A percentile compares a stretch with the other conserved stretches of the same genome.
Conservation (phyloP, 2,329 filamentous ascomycete genomes). For the Metarhizium sp. region DNA sequence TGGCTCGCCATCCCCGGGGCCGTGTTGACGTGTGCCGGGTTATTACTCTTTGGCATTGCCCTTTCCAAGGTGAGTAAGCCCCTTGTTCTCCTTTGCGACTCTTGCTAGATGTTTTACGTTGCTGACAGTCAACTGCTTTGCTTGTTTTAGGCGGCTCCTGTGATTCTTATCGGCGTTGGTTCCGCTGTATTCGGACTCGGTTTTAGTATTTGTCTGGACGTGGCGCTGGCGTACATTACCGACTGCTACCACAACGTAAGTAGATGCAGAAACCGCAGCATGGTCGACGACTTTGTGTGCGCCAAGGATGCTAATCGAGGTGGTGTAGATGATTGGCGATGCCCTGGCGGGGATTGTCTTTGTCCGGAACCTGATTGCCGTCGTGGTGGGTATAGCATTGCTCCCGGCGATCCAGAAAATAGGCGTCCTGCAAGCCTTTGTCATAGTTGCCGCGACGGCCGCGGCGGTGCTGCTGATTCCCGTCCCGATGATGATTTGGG, state of each 20-base stretch:
- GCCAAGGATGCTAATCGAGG: not conserved
- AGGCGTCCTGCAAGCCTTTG: constrained; percentile 12
- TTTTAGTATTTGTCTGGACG: constrained; percentile 20
- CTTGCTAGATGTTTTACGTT: not conserved
- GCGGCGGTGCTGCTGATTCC: constrained; percentile 11
- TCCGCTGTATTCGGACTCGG: constrained; percentile 13
- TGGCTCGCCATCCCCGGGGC: constrained; percentile 18
- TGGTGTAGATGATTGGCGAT: constrained; percentile 10
- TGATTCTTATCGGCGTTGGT: constrained; percentile 19
- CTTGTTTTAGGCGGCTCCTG: not conserved
- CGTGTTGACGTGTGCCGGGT: constrained; percentile 19
- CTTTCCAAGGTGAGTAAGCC: constrained; percentile 17
- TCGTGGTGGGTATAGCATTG: constrained; percentile 8
- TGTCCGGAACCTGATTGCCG: constrained; percentile 13
- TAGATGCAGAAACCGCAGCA: too few relatives aligned
- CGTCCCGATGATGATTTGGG: constrained; percentile 13
- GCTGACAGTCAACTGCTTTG: not conserved
- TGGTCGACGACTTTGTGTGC: too few relatives aligned
- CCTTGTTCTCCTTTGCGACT: constrained; percentile 10
- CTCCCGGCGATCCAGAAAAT: constrained; percentile 14
- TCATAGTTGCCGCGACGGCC: constrained; percentile 6
- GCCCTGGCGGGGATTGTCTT: constrained; percentile 14
- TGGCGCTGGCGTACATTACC: constrained; percentile 27
- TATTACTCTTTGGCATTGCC: constrained; percentile 27
- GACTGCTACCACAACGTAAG: constrained; percentile 26